Evolutionary conservation across 148 eudicot genomes (phyloP), one percentile per base, ranked within the genome.

Genomic region (Vaccinium macrocarpon): DNA sequence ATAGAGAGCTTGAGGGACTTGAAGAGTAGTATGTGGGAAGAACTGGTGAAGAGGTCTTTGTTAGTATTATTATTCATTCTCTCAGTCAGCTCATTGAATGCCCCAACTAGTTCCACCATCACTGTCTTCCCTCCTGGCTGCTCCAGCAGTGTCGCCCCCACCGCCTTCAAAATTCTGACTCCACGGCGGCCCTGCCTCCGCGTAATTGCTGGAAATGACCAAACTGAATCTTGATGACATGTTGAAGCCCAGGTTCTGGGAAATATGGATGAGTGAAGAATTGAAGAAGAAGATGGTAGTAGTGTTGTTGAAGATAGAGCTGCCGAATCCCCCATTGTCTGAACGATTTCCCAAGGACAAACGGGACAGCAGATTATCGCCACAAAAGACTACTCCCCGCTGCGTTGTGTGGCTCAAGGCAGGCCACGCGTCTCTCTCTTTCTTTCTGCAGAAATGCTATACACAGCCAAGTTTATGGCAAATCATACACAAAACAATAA

Each of bases 61-160:
- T 62, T 62, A 4, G 13, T 62, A 52, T 16, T 81, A 9, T 16
- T 81, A 9, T 83, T 86, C 91, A 94, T 92, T 84, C 98, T 92
- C 83, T 95, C 94, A 5, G 95, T 93, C 16, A 95, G 84, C 83
- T 92, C 91, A 46, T 92, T 96, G 84, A 91, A 96, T 1, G 95
- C 95, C 38, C 98, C 99, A 0, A 96, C 98, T 14, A 96, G 84
- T 82, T 94, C 98, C 86, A 88, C 98, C 85, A 96, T 42, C 4
- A 42, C 99, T 98, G 93, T 94, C 84, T 93, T 94, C 19, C 99
- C 99, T n/a, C 99, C 98, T 2, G 92, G 91, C 51, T 95, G 92
- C 86, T 92, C 95, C 62, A 89, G 62, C 80, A 88, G 25, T 62
- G 48, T 42, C 46, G 5, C 35, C 81, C 18, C 23, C 72, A 46